Evolutionary conservation across 2,329 filamentous ascomycete species (phyloP), one percentile per base, ranked within the genome.

Genomic region (Pezicula carpinea): DNA sequence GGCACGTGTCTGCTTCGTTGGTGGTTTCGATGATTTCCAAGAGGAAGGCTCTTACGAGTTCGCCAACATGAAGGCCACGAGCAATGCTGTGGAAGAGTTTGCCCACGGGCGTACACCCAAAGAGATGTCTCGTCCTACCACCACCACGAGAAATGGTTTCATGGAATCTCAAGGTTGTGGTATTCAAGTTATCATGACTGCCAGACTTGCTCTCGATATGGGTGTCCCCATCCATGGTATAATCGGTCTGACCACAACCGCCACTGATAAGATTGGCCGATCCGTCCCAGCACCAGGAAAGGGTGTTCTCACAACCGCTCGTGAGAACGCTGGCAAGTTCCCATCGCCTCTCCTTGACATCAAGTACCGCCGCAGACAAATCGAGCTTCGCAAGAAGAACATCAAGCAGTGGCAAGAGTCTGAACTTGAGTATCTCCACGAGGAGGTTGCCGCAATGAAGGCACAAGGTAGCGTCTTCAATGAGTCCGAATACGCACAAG

Each of bases 31-130:
- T 73, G 95, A 99, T 72, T 96, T 99, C 75, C 90, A 95, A 63
- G 93, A 99, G 72, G 93, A 99, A 72, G 95, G 93, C 44, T 99
- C 93, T 1, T 99, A 96, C 64, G 93, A 99, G 70, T 99, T 99
- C 67, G 93, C 93, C 76, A 99, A 99, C 77, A 99, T 99, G 93
- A 95, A 96, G 73, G 93, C 93, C 50, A 99, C 93, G 47, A 96
- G 91, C 79, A 99, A 97, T 65, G 91, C 92, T 21, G 87, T 96
- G 52, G 91, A 97, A 58, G 95, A 99, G 68, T 89, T 99, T 59
- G 89, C 84, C 8, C 93, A 97, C 63, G 93, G 93, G 40, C 89
- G 93, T 56, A 97, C 93, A 42, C 92, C 93, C 11, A 82, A 85
- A 69, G 93, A 99, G 71, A 99, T 99, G 93, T 99, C 95, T 26